Evolutionary conservation across 176 grass and related monocot species (phyloP).

Genomic region (Chloris gayana): DNA sequence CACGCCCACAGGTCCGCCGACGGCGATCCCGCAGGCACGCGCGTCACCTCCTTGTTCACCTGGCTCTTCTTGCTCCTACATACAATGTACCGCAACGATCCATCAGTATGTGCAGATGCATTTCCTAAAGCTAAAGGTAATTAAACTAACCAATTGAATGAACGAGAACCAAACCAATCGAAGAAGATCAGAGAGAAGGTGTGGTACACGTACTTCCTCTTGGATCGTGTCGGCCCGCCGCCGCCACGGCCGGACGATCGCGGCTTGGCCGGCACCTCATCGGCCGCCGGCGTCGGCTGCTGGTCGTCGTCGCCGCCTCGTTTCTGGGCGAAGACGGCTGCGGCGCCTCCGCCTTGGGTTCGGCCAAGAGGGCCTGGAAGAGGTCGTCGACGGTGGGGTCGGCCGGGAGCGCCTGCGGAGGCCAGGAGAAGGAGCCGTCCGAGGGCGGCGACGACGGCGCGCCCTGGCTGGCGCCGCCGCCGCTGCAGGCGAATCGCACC

Average conservation of each 20-base stretch:
- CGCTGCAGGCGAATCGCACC: slow-evolving; percentile 47
- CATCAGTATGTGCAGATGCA: background rate
- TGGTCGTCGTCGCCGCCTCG: background rate
- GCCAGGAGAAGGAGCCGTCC: slow-evolving; percentile 29
- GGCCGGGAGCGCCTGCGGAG: slow-evolving; percentile 11
- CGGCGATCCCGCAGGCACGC: slow-evolving; percentile 50
- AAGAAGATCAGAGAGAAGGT: background rate
- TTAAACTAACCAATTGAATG: background rate
- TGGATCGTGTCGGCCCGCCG: slow-evolving; percentile 44
- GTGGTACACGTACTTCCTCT: slow-evolving; percentile 54
- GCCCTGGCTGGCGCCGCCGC: background rate
- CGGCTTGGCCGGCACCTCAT: background rate
- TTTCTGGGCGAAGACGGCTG: slow-evolving; percentile 12
- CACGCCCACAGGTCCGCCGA: slow-evolving; percentile 83
- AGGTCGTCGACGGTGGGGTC: slow-evolving; percentile 44
- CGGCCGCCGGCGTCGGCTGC: background rate
- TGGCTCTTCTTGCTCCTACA: slow-evolving; percentile 63
- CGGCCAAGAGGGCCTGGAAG: slow-evolving; percentile 42
- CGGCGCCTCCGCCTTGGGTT: background rate
- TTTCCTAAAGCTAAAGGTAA: background rate
- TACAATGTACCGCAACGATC: background rate
- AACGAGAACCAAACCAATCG: no score
- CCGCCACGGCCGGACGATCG: background rate
- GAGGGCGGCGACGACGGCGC: background rate
- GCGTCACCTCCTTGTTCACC: slow-evolving; percentile 54